Conservation (phyloP, 495 filamentous ascomycete species). For the Talaromyces borbonicus region DNA sequence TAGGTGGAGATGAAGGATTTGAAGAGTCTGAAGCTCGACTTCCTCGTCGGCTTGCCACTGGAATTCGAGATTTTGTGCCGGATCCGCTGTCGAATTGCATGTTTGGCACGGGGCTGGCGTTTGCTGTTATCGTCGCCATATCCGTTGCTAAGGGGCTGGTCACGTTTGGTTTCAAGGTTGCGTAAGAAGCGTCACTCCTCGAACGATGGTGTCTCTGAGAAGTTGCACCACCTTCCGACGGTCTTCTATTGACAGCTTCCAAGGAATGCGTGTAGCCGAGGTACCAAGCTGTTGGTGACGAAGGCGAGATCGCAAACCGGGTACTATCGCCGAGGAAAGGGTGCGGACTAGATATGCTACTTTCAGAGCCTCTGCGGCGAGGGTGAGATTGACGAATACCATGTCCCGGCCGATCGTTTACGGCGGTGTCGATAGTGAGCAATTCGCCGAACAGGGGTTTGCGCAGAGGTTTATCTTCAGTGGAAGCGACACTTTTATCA, state of each 20-base stretch:
- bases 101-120: slow-evolving; percentile 28
- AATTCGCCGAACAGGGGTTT: slow-evolving; percentile 45
- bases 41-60: slow-evolving; percentile 39
- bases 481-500: slow-evolving; percentile 12
- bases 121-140: no score
- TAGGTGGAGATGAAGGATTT: slow-evolving; percentile 31
- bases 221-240: slow-evolving; percentile 14
- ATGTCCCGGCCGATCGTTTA: slow-evolving; percentile 26
- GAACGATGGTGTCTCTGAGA: slow-evolving; percentile 35
- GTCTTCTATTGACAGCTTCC: slow-evolving; percentile 32
- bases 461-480: slow-evolving; percentile 7
- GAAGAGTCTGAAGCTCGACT: slow-evolving; percentile 36
- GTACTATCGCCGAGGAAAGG: slow-evolving; percentile 37
- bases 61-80: slow-evolving; percentile 47
- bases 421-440: slow-evolving; percentile 27
- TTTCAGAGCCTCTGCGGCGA: slow-evolving; percentile 43
- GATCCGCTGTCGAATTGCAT: slow-evolving; percentile 18
- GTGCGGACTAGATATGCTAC: slow-evolving; percentile 42
- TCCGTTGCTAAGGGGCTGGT: slow-evolving; percentile 21
- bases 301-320: slow-evolving; percentile 25
- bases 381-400: slow-evolving; percentile 24
- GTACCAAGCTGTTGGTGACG: slow-evolving; percentile 50
- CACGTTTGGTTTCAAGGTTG: slow-evolving; percentile 16
- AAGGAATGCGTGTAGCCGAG: slow-evolving; percentile 36
- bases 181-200: slow-evolving; percentile 34